Evolutionary conservation across 306 rosid genomes (phyloP).

Genomic region (Mimosa pudica): DNA sequence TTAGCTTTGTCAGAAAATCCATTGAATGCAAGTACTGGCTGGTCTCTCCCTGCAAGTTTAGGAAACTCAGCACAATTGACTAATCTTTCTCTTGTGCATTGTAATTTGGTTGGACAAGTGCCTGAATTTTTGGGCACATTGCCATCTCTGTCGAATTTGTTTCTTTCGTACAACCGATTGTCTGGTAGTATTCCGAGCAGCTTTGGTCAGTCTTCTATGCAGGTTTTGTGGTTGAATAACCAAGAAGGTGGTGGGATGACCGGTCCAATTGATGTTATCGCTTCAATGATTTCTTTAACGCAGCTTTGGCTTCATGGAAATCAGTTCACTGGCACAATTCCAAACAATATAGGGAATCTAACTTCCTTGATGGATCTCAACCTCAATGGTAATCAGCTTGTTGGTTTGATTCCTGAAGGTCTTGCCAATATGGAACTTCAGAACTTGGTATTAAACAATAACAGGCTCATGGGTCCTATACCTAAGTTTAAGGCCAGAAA

Average conservation of each 20-base stretch:
- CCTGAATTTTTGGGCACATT: constrained; percentile 71
- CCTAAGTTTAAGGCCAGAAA: constrained; percentile 62
- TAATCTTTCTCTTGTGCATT: constrained; percentile 57
- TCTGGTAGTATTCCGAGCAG: constrained; percentile 58
- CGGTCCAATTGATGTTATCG: constrained; percentile 62
- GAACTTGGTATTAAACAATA: constrained; percentile 58
- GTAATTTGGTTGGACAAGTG: constrained; percentile 64
- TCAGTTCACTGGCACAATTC: constrained; percentile 65
- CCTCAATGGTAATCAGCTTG: constrained; percentile 68
- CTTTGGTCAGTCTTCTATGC: constrained; percentile 57
- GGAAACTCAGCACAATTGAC: constrained; percentile 53
- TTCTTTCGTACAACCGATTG: constrained; percentile 56
- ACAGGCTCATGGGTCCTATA: constrained; percentile 69
- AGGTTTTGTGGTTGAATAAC: constrained; percentile 74
- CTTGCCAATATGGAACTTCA: constrained; percentile 63
- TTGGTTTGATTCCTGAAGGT: constrained; percentile 62
- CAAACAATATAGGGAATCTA: constrained; percentile 57
- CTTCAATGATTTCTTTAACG: constrained; percentile 59
- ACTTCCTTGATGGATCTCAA: constrained; percentile 63
- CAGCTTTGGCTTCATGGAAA: constrained; percentile 86
- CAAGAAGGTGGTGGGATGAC: constrained; percentile 62
- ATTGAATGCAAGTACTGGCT: constrained; percentile 61
- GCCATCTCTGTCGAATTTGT: constrained; percentile 54
- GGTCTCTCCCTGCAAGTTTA: constrained; percentile 70
- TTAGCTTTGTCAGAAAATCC: constrained; percentile 62